These are phyloP conservation scores for Lablab purpureus DNA, from an alignment of 306 rosid species.

Conservation along the genomic window DNA sequence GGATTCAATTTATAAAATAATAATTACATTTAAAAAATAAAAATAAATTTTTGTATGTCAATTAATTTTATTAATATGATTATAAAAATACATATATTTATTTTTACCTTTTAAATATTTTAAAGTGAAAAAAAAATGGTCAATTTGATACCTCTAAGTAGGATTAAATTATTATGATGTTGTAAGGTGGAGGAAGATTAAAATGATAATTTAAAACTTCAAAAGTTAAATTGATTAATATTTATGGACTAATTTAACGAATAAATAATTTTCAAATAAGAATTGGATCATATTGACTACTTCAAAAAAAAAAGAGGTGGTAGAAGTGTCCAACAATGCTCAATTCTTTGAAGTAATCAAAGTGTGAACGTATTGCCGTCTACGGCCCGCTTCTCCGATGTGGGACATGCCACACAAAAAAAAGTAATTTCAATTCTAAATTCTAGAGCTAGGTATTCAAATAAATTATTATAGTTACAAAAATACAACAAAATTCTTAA, in stretches of 20 bases:
- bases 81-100: too few species aligned
- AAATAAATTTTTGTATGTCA: too few species aligned
- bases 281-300: slow-evolving; percentile 12
- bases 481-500: too few species aligned
- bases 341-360: neutral
- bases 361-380: slow-evolving; percentile 53
- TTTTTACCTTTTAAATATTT: too few species aligned
- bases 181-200: neutral
- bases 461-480: too few species aligned
- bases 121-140: too few species aligned
- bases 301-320: neutral
- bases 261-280: neutral
- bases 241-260: neutral
- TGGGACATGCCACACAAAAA: slow-evolving; percentile 18
- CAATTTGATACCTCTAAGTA: too few species aligned
- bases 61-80: too few species aligned
- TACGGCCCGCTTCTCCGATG: slow-evolving; percentile 52
- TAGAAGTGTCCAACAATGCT: slow-evolving; percentile 10
- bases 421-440: slow-evolving; percentile 38
- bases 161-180: neutral
- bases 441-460: too few species aligned
- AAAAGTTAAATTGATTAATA: neutral
- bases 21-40: too few species aligned
- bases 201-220: neutral
- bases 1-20: too few species aligned